phyloP scores from a whole-genome alignment of 768 basidiomycete species.

The Xerocomellus chrysenteron region DNA sequence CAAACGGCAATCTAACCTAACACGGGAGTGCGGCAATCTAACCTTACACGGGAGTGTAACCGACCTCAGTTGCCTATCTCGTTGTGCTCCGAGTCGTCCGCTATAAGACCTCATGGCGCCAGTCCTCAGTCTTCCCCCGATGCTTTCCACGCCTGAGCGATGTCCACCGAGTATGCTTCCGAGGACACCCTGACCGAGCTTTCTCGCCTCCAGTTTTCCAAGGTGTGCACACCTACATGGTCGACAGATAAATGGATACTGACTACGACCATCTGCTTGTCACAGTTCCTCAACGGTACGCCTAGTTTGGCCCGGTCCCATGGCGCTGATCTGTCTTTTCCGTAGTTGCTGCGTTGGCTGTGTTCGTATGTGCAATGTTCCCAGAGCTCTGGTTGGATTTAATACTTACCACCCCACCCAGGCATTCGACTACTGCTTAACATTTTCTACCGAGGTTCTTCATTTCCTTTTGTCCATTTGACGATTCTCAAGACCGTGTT shows the following conservation, averaged over 20 bases:
- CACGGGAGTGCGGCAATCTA: too few species aligned
- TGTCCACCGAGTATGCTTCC: constrained; percentile 3
- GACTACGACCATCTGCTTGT: not conserved
- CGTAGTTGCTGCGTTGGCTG: constrained; percentile 20
- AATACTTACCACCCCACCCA: not conserved
- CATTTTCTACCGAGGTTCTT: constrained; percentile 22
- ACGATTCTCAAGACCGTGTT: not conserved
- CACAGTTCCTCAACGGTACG: constrained; percentile 22
- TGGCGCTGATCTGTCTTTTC: not conserved
- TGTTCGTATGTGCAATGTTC: constrained; percentile 10
- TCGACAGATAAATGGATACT: not conserved
- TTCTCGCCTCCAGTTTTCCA: constrained; percentile 19
- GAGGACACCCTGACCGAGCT: constrained; percentile 8
- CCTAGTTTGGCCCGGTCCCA: not conserved
- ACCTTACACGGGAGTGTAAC: too few species aligned
- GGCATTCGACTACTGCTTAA: constrained; percentile 25
- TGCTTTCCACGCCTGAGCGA: not conserved
- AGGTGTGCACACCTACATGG: constrained; percentile 8
- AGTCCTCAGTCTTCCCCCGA: not conserved
- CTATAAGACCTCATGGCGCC: not conserved
- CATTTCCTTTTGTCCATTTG: not conserved
- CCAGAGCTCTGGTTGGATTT: not conserved
- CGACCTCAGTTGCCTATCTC: too few species aligned
- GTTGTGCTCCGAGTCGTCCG: not conserved
- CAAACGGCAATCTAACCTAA: too few species aligned